Percentiles rank a stretch among this genome's conserved stretches.
phyloP scores from a whole-genome alignment of 768 basidiomycete species.

The Leccinum obscurum region DNA sequence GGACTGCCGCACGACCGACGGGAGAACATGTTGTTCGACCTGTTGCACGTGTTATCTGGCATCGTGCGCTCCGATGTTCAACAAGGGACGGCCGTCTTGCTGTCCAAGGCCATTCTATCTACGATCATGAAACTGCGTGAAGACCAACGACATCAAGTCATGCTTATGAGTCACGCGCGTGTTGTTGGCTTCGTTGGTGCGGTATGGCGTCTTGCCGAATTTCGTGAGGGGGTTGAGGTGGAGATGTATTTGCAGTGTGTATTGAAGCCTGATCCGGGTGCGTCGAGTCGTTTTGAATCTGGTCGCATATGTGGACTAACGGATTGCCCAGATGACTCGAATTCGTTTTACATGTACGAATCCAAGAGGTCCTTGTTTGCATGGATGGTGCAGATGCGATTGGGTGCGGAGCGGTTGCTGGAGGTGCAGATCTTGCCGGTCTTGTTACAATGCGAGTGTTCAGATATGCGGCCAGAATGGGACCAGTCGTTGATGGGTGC shows the following conservation, averaged over 20 bases:
- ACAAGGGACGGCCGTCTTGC: conserved; percentile 67
- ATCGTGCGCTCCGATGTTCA: conserved; percentile 65
- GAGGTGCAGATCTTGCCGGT: conserved; percentile 74
- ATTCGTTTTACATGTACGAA: conserved; percentile 91
- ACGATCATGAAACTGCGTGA: conserved; percentile 88
- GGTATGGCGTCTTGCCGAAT: conserved; percentile 76
- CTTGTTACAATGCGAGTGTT: conserved; percentile 81
- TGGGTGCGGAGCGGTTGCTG: conserved; percentile 82
- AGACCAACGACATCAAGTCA: conserved; percentile 68
- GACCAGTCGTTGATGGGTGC: conserved; percentile 78
- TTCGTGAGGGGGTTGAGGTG: conserved; percentile 77
- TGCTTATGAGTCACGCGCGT: conserved; percentile 62
- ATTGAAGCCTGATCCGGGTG: conserved; percentile 89
- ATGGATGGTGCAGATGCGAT: conserved; percentile 76
- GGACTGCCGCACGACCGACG: conserved; percentile 72
- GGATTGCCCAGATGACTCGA: conserved; percentile 68
- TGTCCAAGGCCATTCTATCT: conserved; percentile 81
- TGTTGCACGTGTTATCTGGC: conserved; percentile 82
- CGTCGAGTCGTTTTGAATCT: conserved; percentile 22
- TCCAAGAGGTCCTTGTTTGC: conserved; percentile 90
- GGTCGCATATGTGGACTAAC: neutral
- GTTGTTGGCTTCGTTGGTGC: conserved; percentile 56
- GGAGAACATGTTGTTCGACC: conserved; percentile 88
- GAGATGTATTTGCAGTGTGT: conserved; percentile 74
- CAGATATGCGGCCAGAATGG: conserved; percentile 81